These are phyloP conservation scores for Alternaria arborescens DNA, from an alignment of 2,329 filamentous ascomycete species.

Conservation along the genomic window DNA sequence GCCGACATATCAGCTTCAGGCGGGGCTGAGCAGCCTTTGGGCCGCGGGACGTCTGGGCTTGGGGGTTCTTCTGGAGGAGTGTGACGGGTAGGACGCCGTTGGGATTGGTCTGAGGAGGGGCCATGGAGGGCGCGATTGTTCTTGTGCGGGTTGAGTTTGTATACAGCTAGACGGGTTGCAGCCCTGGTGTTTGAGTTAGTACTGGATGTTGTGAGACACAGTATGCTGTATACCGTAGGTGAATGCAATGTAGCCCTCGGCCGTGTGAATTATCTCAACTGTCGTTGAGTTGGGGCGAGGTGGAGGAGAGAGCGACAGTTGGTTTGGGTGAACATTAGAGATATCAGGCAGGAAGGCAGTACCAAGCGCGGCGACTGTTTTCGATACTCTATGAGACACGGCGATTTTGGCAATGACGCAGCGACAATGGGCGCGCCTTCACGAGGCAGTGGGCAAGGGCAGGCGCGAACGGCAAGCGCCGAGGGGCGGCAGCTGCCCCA, in stretches of 20 bases:
- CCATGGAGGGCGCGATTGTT: constrained; percentile 29
- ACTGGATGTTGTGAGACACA: not conserved
- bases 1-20: constrained; percentile 84
- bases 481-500: constrained; percentile 21
- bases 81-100: constrained; percentile 52
- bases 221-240: not conserved
- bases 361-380: constrained; percentile 9
- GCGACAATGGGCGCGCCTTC: constrained; percentile 12
- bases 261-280: not conserved
- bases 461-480: constrained; percentile 28
- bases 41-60: constrained; percentile 42
- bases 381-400: not conserved
- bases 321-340: constrained; percentile 9
- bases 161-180: not conserved
- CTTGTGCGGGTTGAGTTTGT: not conserved
- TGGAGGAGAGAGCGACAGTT: constrained; percentile 6
- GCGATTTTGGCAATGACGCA: constrained; percentile 23
- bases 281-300: constrained; percentile 7
- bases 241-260: not conserved
- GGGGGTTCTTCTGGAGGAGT: constrained; percentile 48
- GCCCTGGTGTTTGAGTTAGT: not conserved
- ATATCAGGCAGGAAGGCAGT: not conserved
- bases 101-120: constrained; percentile 42
- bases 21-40: constrained; percentile 64
- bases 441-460: constrained; percentile 3